phyloP scores from a whole-genome alignment of 345 rosid species.

The Arabidopsis thaliana region TAIR10.1 NC_003071.7:12248001-12248500 shows the following conservation, averaged over 20 bases:
- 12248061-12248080: slow-evolving; percentile 8
- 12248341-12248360: too few relatives aligned
- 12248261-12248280: not conserved
- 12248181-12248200: slow-evolving; percentile 31
- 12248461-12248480: too few relatives aligned
- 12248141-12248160: slow-evolving; percentile 3
- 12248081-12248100: not conserved
- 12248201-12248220: not conserved
- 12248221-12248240: not conserved
- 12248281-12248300: not conserved
- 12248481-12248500: too few relatives aligned
- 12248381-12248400: too few relatives aligned
- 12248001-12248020: slow-evolving; percentile 37
- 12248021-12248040: not conserved
- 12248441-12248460: too few relatives aligned
- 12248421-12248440: too few relatives aligned
- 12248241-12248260: slow-evolving; percentile 1
- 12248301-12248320: too few relatives aligned
- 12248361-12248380: too few relatives aligned
- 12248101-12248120: too few relatives aligned
- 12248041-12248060: not conserved
- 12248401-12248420: too few relatives aligned
- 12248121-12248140: slow-evolving; percentile 35
- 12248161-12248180: slow-evolving; percentile 9
- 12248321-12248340: too few relatives aligned